Conservation (phyloP, 305 asterid genomes). For the Plantago coronopus region DNA sequence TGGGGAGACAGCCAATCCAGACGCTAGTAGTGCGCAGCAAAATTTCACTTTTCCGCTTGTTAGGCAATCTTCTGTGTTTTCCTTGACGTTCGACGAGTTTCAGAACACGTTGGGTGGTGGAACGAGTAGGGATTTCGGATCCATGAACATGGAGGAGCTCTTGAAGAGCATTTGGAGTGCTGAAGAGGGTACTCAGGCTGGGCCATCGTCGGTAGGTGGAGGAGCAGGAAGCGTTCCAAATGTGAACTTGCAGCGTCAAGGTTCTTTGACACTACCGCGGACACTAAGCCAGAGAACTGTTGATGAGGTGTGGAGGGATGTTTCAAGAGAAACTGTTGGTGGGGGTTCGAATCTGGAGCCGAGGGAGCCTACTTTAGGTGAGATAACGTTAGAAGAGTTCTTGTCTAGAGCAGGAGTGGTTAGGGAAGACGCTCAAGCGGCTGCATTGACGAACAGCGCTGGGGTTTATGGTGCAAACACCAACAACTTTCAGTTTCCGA, state of each 20-base stretch:
- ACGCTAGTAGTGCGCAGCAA: conserved; percentile 40
- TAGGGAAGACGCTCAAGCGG: conserved; percentile 59
- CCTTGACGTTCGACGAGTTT: conserved; percentile 90
- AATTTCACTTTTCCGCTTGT: conserved; percentile 49
- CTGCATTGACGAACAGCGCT: conserved; percentile 27
- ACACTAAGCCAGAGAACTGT: conserved; percentile 87
- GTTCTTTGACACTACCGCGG: conserved; percentile 78
- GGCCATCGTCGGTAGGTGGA: conserved; percentile 29
- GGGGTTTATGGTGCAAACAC: conserved; percentile 36
- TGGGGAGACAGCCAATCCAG: conserved; percentile 44
- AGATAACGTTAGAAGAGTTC: conserved; percentile 87
- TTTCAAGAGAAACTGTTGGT: conserved; percentile 44
- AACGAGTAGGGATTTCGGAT: conserved; percentile 80
- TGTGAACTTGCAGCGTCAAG: conserved; percentile 80
- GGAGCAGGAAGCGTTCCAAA: conserved; percentile 32
- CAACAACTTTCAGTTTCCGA: conserved; percentile 50
- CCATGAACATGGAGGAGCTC: conserved; percentile 97
- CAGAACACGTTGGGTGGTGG: conserved; percentile 78
- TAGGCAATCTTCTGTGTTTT: conserved; percentile 76
- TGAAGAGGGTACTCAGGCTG: conserved; percentile 62
- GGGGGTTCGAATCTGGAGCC: conserved; percentile 36
- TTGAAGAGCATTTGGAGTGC: conserved; percentile 87
- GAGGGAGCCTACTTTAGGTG: conserved; percentile 76
- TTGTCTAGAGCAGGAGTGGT: conserved; percentile 70
- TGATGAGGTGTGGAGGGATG: conserved; percentile 91